Base-by-base conservation (phyloP, 1,139 yeast species). In the Sugiyamaella novakii region DNA sequence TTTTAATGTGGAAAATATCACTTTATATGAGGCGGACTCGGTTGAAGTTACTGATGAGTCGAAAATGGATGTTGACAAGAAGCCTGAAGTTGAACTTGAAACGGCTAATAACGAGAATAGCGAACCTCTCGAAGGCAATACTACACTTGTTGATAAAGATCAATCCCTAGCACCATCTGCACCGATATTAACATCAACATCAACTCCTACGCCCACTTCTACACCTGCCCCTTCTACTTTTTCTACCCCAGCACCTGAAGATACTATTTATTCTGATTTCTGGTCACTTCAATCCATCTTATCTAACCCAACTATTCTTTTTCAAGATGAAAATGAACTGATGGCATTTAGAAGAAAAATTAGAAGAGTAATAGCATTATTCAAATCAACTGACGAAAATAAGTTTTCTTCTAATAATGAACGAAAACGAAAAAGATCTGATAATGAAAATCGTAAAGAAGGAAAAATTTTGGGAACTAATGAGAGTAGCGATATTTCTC, bases 1-100 rank as follows among this genome's bases (percentile, higher is more conserved):
- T 12, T 70, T 62, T 55, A 66, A 70, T 51, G 56, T 57, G 1
- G 73, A 65, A 17, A 71, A 70, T 51, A 56, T 59, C 11, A 70
- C 74, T 1, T 44, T 51, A 21, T 68, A 67, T 36, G 60, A 59
- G 21, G 54, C 53, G 1, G 29, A 19, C 25, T 10, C 27, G 39
- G 41, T 6, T 34, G 25, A 5, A 3, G 29, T 22, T 22, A 11
- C 17, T 22, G 47, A 44, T n/a, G 31, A n/a, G n/a, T n/a, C 30
- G 3, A 27, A 25, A 7, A 38, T 38, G 42, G 42, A 42, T 3
- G 39, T 43, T 14, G 51, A 47, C 2, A 27, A 31, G 17, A 35
- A 15, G 8, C 31, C 33, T 7, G 38, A 14, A 12, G 29, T 2
- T 7, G 21, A 30, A 7, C 28, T 22, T 3, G 28, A 41, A 7